Conservation (phyloP, 2,329 filamentous ascomycete genomes). For the Paracoccidioides brasiliensis region DNA sequence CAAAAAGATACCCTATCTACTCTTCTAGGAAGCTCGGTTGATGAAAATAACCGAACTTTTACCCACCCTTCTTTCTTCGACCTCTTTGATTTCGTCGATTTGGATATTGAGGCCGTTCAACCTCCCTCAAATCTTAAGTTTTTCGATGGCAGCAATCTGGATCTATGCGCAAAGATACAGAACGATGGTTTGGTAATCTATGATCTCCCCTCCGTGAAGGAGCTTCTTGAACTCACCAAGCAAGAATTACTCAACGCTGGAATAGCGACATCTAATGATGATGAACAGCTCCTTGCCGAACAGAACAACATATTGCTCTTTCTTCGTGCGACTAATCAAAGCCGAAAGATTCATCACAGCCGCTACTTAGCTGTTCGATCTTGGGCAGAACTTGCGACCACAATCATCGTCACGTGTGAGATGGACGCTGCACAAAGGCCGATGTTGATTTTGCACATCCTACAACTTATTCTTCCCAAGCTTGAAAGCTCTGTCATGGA, state of each 20-base stretch:
- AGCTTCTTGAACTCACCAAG: conserved; percentile 51
- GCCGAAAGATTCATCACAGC: conserved; percentile 23
- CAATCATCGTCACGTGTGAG: conserved; percentile 72
- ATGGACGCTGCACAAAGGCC: conserved; percentile 60
- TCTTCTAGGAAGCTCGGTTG: conserved; percentile 60
- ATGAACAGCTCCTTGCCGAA: conserved; percentile 30
- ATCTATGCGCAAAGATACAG: conserved; percentile 49
- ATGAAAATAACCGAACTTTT: conserved; percentile 51
- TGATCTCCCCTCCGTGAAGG: conserved; percentile 56
- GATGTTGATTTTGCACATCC: conserved; percentile 68
- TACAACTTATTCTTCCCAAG: conserved; percentile 79
- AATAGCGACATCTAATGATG: conserved; percentile 32
- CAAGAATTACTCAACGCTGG: conserved; percentile 27
- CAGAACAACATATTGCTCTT: conserved; percentile 25
- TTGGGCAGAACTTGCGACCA: conserved; percentile 73
- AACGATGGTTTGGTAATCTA: conserved; percentile 45
- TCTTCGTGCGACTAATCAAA: conserved; percentile 30
- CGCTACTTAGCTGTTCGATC: conserved; percentile 59
- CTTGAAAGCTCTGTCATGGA: conserved; percentile 64
- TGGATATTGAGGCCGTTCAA: conserved; percentile 38
- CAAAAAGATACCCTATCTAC: conserved; percentile 53
- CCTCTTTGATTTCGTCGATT: conserved; percentile 77
- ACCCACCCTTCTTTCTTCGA: conserved; percentile 72
- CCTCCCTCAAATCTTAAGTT: conserved; percentile 43
- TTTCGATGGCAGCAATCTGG: conserved; percentile 55